phyloP scores from a whole-genome alignment of 2,329 filamentous ascomycete genomes.

The Sporothrix globosa region DNA sequence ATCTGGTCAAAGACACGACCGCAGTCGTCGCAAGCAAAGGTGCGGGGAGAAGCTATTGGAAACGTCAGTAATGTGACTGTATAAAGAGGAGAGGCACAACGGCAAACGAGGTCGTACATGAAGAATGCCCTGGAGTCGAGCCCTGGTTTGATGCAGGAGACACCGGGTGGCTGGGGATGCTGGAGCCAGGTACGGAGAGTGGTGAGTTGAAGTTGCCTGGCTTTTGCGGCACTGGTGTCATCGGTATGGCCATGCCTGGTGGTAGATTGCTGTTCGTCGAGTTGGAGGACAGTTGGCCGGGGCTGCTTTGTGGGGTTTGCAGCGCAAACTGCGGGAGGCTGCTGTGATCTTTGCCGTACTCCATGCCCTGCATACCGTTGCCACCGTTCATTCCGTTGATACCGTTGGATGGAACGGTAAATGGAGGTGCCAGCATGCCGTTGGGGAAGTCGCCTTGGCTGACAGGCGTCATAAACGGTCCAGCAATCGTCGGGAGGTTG shows the following conservation, averaged over 20 bases:
- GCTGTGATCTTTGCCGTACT: slow-evolving; percentile 28
- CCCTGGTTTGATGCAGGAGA: slow-evolving; percentile 46
- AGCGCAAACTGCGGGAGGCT: background rate
- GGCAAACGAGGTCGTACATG: slow-evolving; percentile 35
- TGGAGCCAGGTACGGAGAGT: slow-evolving; percentile 42
- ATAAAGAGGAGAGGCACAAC: slow-evolving; percentile 35
- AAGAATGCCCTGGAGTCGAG: slow-evolving; percentile 38
- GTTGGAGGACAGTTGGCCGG: slow-evolving; percentile 17
- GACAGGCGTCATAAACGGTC: slow-evolving; percentile 26
- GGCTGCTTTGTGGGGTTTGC: slow-evolving; percentile 32
- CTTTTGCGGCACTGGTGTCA: slow-evolving; percentile 29
- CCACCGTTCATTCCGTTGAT: slow-evolving; percentile 1
- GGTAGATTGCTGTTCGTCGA: slow-evolving; percentile 33
- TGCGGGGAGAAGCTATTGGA: slow-evolving; percentile 38
- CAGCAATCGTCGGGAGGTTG: slow-evolving; percentile 25
- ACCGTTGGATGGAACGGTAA: background rate
- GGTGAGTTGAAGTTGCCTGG: slow-evolving; percentile 53
- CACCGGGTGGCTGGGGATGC: slow-evolving; percentile 42
- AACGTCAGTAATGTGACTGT: slow-evolving; percentile 28
- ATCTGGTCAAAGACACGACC: slow-evolving; percentile 58
- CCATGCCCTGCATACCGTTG: slow-evolving; percentile 10
- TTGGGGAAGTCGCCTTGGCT: slow-evolving; percentile 16
- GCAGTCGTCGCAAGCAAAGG: slow-evolving; percentile 50
- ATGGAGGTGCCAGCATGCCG: slow-evolving; percentile 19
- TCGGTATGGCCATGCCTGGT: slow-evolving; percentile 44